Percentiles rank a stretch among this genome's conserved stretches.
phyloP scores from a whole-genome alignment of 2,329 filamentous ascomycete species.

The Xylariales sp. region DNA sequence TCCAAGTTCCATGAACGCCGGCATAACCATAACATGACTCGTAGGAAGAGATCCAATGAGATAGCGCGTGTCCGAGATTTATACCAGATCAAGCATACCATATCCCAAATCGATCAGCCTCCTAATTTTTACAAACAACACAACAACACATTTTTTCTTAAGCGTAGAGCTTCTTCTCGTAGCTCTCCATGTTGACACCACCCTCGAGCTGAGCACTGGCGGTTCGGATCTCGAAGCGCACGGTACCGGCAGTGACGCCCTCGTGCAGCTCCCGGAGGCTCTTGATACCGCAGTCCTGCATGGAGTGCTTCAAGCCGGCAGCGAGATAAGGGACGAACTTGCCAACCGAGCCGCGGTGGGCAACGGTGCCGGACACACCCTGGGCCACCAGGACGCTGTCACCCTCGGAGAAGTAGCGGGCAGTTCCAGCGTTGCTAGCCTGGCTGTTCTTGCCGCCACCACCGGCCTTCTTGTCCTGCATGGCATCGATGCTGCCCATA shows the following conservation, averaged over 20 bases:
- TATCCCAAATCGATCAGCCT: too few relatives aligned
- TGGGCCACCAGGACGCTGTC: conserved; percentile 93
- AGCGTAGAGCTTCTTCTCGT: conserved; percentile 99
- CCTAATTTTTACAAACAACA: too few relatives aligned
- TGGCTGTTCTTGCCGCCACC: conserved; percentile 66
- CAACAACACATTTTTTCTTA: too few relatives aligned
- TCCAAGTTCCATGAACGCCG: too few relatives aligned
- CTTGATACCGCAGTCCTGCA: conserved; percentile 90
- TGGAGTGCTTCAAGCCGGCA: conserved; percentile 92
- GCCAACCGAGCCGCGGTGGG: conserved; percentile 78
- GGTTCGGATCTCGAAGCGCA: conserved; percentile 92
- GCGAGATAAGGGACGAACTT: conserved; percentile 97
- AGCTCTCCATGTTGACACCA: conserved; percentile 96
- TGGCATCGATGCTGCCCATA: conserved; percentile 98
- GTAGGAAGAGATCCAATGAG: too few relatives aligned
- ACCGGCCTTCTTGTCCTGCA: conserved; percentile 98
- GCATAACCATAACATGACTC: too few relatives aligned
- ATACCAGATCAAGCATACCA: too few relatives aligned
- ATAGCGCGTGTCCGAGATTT: too few relatives aligned
- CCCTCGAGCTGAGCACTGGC: conserved; percentile 94
- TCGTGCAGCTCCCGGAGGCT: conserved; percentile 75
- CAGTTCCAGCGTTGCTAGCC: conserved; percentile 89
- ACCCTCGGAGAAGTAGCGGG: conserved; percentile 96
- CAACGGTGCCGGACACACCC: conserved; percentile 84
- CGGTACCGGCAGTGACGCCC: conserved; percentile 66